phyloP scores from a whole-genome alignment of 306 rosid species.

The Fragaria vesca region DNA sequence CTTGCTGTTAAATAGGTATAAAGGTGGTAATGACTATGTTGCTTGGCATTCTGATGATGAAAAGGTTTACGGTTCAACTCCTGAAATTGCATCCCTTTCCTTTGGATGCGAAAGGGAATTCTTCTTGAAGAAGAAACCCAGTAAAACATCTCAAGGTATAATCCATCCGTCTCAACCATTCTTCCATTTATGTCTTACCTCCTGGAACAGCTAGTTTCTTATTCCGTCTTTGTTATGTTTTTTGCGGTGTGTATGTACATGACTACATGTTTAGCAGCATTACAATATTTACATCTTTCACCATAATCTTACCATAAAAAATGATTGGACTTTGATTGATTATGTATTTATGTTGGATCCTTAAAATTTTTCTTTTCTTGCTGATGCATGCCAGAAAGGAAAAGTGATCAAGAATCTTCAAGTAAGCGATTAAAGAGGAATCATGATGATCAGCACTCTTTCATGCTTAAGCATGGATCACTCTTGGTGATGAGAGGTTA shows the following conservation, averaged over 20 bases:
- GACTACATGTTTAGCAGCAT: not conserved
- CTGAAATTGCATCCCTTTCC: constrained; percentile 83
- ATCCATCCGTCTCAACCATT: not conserved
- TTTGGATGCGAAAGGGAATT: constrained; percentile 92
- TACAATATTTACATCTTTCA: not conserved
- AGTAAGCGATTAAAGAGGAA: constrained; percentile 65
- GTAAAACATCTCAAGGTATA: constrained; percentile 52
- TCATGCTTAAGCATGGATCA: constrained; percentile 79
- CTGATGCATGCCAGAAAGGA: constrained; percentile 30
- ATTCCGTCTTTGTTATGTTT: not conserved
- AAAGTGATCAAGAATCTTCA: constrained; percentile 47
- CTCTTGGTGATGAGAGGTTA: constrained; percentile 86
- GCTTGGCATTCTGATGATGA: constrained; percentile 99
- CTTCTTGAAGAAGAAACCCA: constrained; percentile 63
- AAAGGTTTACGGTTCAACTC: constrained; percentile 76
- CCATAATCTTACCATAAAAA: not conserved
- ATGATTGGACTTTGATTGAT: not conserved
- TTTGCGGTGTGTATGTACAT: too few relatives aligned
- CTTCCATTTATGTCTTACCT: not conserved
- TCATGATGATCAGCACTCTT: constrained; percentile 53
- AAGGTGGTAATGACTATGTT: constrained; percentile 76
- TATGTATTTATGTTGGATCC: not conserved
- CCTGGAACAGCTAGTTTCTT: not conserved
- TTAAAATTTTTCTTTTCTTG: constrained; percentile 6
- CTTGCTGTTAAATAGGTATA: constrained; percentile 82